These are phyloP conservation scores for Rhipidocladum racemiflorum DNA, from an alignment of 176 grass and related monocot genomes.

Conservation along the genomic window DNA sequence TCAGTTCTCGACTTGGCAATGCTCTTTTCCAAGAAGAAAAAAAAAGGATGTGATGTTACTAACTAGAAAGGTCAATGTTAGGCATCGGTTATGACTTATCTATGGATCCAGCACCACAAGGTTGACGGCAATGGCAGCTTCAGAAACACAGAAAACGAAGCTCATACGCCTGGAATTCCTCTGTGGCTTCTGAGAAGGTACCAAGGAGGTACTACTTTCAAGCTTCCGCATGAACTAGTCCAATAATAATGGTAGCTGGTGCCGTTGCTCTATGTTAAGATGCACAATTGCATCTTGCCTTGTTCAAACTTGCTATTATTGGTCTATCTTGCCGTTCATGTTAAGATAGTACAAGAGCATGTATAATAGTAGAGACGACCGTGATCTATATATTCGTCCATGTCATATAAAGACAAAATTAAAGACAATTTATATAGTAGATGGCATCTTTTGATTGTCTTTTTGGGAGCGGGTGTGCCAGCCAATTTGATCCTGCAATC, in stretches of 20 bases:
- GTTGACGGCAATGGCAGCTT: neutral
- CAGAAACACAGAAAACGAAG: neutral
- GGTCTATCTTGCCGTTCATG: neutral
- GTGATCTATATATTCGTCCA: no score
- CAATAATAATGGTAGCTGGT: neutral
- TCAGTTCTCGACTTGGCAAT: neutral
- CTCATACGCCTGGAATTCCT: neutral
- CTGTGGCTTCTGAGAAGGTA: conserved; percentile 2
- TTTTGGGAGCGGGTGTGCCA: no score
- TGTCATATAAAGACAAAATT: no score
- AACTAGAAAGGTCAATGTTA: neutral
- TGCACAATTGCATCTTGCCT: neutral
- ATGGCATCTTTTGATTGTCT: no score
- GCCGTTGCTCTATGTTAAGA: neutral
- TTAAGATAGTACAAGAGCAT: no score
- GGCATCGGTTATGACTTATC: neutral
- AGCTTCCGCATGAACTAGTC: neutral
- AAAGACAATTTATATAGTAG: no score
- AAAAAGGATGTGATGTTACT: neutral
- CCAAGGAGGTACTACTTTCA: neutral
- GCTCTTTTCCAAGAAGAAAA: neutral
- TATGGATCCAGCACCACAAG: neutral
- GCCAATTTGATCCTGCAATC: no score
- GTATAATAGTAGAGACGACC: no score
- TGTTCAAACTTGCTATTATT: neutral